Evolutionary conservation across 371 early-diverging fungal genomes (phyloP).

Genomic region (Smittium culicis): DNA sequence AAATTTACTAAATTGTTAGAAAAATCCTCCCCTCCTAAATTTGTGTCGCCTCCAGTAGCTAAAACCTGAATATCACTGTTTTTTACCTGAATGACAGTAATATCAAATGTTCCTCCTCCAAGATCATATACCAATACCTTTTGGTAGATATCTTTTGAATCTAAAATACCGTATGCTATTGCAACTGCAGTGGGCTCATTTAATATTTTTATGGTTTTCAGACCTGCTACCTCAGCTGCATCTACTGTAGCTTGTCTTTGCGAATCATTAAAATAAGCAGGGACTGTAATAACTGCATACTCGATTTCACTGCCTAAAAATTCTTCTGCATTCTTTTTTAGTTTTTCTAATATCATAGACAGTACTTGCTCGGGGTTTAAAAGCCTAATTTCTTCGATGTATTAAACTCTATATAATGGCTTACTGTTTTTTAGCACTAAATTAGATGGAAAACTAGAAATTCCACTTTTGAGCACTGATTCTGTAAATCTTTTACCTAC

Average conservation of each 20-base stretch:
- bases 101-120: slow-evolving; percentile 97
- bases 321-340: slow-evolving; percentile 94
- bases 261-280: slow-evolving; percentile 95
- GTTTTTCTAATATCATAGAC: slow-evolving; percentile 87
- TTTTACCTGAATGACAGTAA: slow-evolving; percentile 85
- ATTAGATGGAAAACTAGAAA: slow-evolving; percentile 87
- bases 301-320: slow-evolving; percentile 76
- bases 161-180: slow-evolving; percentile 92
- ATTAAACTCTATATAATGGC: slow-evolving; percentile 70
- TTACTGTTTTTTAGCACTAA: slow-evolving; percentile 64
- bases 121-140: slow-evolving; percentile 91
- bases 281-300: slow-evolving; percentile 92
- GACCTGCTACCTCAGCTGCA: slow-evolving; percentile 86
- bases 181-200: slow-evolving; percentile 98
- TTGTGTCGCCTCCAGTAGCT: slow-evolving; percentile 93
- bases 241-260: slow-evolving; percentile 98
- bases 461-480: slow-evolving; percentile 74
- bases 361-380: slow-evolving; percentile 96
- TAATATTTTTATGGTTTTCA: slow-evolving; percentile 92
- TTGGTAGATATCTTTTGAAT: slow-evolving; percentile 60
- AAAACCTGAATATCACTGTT: slow-evolving; percentile 86
- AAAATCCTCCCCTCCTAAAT: slow-evolving; percentile 97
- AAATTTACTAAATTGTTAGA: slow-evolving; percentile 85
- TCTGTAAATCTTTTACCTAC: slow-evolving; percentile 90
- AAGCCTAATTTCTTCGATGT: slow-evolving; percentile 73